Evolutionary conservation across 2,329 filamentous ascomycete genomes (phyloP), one percentile per base, ranked within the genome.

Genomic region (Colletotrichum zoysiae): DNA sequence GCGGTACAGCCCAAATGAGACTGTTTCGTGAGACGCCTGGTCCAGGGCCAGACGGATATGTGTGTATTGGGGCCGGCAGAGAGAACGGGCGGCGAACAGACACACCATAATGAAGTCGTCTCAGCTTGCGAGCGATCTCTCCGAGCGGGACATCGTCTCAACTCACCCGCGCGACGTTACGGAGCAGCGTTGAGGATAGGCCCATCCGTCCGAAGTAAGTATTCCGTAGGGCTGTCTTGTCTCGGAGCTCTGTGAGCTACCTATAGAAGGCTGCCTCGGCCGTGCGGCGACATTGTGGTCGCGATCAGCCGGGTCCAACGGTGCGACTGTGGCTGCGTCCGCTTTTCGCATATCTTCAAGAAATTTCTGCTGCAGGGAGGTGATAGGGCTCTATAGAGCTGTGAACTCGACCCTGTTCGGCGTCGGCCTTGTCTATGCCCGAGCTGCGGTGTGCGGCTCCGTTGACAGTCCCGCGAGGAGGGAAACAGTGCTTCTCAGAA

Each of bases 51-150:
- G 42, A 38, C 55, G 26, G 18, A 51, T 20, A 30, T 30, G 4
- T 30, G 26, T 23, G 33, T 38, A 16, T 30, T 30, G 30, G 46
- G 46, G 42, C 16, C 30, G 61, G 48, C 61, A 55, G 50, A 38
- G 38, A 42, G 38, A 42, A 55, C 48, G 26, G 35, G 23, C 61
- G 33, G 23, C 33, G 38, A 44, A 46, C 61, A 44, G 50, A 42
- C 50, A 38, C 40, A 46, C 53, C 44, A 44, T 26, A 58, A 44
- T 51, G 64, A 62, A 63, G 57, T 38, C n/a, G 65, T 59, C 51
- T 14, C 30, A 58, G n/a, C 23, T 59, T 68, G 64, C 68, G 58
- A 68, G 38, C 57, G 30, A n/a, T 20, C 40, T 70, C 42, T 33
- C 14, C 26, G 14, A 14, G 55, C 14, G 26, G 53, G 33, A 42